phyloP scores from a whole-genome alignment of 345 rosid genomes.

The Eucalyptus marginata region DNA sequence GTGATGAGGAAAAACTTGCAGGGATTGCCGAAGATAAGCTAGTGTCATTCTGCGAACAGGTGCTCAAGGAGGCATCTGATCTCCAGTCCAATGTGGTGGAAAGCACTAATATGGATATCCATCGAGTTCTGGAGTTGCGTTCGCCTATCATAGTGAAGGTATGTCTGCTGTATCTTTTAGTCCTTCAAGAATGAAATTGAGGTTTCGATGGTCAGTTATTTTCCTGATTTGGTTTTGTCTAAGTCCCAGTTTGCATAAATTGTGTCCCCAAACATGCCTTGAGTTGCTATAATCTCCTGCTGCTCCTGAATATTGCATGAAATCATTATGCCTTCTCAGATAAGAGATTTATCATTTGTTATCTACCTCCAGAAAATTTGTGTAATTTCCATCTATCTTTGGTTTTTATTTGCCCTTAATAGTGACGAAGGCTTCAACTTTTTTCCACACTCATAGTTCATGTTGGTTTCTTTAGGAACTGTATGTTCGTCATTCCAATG shows the following conservation, averaged over 20 bases:
- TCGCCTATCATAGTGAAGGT: constrained; percentile 95
- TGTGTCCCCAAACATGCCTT: background rate
- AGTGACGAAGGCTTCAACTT: background rate
- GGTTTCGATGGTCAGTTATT: background rate
- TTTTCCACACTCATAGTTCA: background rate
- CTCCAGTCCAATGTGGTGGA: constrained; percentile 71
- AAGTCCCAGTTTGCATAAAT: background rate
- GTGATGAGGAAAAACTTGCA: constrained; percentile 35
- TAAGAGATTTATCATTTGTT: background rate
- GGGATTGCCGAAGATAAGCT: constrained; percentile 78
- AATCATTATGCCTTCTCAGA: background rate
- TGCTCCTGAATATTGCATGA: background rate
- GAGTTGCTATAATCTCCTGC: background rate
- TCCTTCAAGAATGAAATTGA: background rate
- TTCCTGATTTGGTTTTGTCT: background rate
- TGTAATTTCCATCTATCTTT: background rate
- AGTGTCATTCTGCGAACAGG: constrained; percentile 81
- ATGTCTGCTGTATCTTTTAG: background rate
- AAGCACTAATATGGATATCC: constrained; percentile 71
- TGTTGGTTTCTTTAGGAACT: background rate
- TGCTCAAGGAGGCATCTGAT: constrained; percentile 79
- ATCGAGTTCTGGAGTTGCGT: constrained; percentile 79
- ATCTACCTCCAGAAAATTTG: background rate
- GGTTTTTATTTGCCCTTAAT: background rate
- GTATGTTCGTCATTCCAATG: background rate